Evolutionary conservation across 1,139 yeast species (phyloP).

Genomic region (Cylindricascospora bacillispora): DNA sequence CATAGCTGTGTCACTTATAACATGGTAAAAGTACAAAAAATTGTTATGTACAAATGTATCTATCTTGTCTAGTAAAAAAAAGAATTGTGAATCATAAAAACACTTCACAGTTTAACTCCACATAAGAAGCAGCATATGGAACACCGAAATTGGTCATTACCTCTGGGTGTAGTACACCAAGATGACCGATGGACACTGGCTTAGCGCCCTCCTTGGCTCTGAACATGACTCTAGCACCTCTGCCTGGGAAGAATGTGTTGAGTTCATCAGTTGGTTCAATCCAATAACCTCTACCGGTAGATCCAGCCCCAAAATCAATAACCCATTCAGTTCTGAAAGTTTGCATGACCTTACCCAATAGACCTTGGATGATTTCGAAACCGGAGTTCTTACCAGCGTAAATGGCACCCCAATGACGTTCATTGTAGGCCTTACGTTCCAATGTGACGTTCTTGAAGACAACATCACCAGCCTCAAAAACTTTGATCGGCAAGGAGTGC

Average conservation of each 20-base stretch:
- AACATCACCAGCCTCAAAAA: constrained; percentile 91
- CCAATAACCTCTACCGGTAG: constrained; percentile 67
- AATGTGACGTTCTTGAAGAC: constrained; percentile 68
- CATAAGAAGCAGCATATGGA: constrained; percentile 85
- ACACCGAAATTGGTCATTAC: constrained; percentile 78
- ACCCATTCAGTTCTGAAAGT: constrained; percentile 86
- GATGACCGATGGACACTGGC: constrained; percentile 54
- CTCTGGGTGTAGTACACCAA: constrained; percentile 95
- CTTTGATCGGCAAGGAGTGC: constrained; percentile 87
- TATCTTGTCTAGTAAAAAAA: too few relatives aligned
- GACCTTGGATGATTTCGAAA: constrained; percentile 88
- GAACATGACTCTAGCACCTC: constrained; percentile 82
- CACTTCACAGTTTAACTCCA: constrained; percentile 81
- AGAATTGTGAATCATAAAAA: constrained; percentile 37
- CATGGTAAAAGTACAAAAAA: too few relatives aligned
- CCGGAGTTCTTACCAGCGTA: constrained; percentile 93
- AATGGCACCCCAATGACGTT: constrained; percentile 90
- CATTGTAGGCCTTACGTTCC: constrained; percentile 86
- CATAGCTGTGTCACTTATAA: too few relatives aligned
- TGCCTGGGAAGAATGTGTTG: constrained; percentile 86
- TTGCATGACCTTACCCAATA: constrained; percentile 90
- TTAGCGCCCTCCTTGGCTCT: constrained; percentile 49
- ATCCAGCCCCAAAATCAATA: constrained; percentile 36
- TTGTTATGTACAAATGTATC: too few relatives aligned
- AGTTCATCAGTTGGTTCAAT: constrained; percentile 56